These are phyloP conservation scores for Cytospora leucostoma DNA, from an alignment of 2,329 filamentous ascomycete species.

Conservation along the genomic window DNA sequence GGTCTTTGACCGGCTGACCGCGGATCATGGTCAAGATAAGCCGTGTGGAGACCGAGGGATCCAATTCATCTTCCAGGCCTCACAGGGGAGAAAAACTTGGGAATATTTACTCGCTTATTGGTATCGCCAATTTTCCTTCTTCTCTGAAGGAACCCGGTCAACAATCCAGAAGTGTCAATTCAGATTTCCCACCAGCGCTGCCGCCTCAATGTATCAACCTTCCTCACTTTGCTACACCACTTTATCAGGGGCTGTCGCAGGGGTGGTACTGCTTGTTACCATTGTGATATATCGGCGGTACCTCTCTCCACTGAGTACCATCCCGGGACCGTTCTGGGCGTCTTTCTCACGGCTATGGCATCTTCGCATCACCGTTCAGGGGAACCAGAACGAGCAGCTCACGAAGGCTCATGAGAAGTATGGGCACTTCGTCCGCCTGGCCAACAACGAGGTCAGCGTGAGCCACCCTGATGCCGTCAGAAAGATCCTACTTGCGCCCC, in stretches of 20 bases:
- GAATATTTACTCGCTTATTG: not conserved
- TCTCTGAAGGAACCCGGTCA: not conserved
- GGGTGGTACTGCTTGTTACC: constrained; percentile 3
- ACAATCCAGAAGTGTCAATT: too few relatives aligned
- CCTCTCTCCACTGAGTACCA: constrained; percentile 12
- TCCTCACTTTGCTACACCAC: not conserved
- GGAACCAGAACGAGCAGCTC: constrained; percentile 21
- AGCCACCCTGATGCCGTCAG: constrained; percentile 17
- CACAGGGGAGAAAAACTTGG: not conserved
- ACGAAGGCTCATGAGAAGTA: constrained; percentile 20
- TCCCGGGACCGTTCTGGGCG: constrained; percentile 19
- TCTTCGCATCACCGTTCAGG: constrained; percentile 11
- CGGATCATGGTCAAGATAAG: not conserved
- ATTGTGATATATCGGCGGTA: constrained; percentile 17
- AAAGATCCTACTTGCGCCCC: constrained; percentile 6
- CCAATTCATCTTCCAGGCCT: not conserved
- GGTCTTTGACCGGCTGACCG: not conserved
- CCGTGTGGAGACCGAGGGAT: not conserved
- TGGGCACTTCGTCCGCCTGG: constrained; percentile 20
- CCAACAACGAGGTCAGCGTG: constrained; percentile 20
- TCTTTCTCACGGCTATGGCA: constrained; percentile 18
- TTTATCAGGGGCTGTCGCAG: not conserved
- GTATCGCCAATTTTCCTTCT: not conserved
- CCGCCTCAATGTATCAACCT: not conserved
- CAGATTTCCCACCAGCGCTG: too few relatives aligned